Evolutionary conservation across 2,329 filamentous ascomycete species (phyloP), one percentile per base, ranked within the genome.

Genomic region (Nemania abortiva): DNA sequence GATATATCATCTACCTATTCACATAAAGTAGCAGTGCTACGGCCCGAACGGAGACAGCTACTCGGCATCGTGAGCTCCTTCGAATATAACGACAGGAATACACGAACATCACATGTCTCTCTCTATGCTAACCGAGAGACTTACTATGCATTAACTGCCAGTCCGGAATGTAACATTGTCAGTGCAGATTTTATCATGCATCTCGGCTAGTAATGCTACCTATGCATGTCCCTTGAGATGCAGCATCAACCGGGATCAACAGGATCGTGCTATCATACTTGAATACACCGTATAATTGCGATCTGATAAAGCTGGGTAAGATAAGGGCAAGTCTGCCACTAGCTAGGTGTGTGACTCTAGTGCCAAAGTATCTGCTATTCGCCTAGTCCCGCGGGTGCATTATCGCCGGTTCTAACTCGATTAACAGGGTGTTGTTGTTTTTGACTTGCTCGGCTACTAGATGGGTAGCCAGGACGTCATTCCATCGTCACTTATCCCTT

Each of bases 141-240:
- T 27, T 27, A 27, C 24, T 29, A 6, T 50, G 61, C 61, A 37
- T 29, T n/a, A 49, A 64, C 31, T 29, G 11, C 34, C 34, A 37
- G 15, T 27, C 20, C 31, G 18, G 29, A 29, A 57, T 50, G 42
- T 10, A 50, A 53, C 47, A 31, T 27, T 42, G 9, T 27, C 7
- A 31, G 53, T 54, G 57, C 29, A 53, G 2, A 29, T 62, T 62
- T 53, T 31, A 53, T 39, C 61, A 20, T 64, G 61, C 42, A 42
- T 57, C 52, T 55, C 18, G 53, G 29, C 29, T 39, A 20, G 11
- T 34, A 56, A 45, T 63, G 27, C 42, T 56, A 37, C 53, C 31
- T 34, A 34, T n/a, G 37, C 18, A 63, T 55, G 34, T 31, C 6
- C 15, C 42, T 42, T 22, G 7, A 62, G 49, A 22, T 47, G 39